Conservation (phyloP, 2,329 filamentous ascomycete genomes). For the Trichoderma arundinaceum region DNA sequence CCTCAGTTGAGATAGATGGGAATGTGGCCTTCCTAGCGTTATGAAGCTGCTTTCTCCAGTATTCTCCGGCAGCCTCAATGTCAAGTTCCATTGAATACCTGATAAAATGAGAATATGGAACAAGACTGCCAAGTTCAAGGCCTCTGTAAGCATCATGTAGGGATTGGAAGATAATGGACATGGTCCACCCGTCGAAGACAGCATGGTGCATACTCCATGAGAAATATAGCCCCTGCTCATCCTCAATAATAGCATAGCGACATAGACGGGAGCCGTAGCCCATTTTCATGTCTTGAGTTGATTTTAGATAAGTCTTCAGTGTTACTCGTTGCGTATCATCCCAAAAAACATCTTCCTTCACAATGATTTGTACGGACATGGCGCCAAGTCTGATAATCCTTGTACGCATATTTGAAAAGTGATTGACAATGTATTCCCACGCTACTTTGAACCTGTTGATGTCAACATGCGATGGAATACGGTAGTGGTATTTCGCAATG, state of each 20-base stretch:
- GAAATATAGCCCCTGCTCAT: background rate
- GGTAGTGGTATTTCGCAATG: background rate
- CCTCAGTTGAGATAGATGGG: background rate
- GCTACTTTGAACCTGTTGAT: background rate
- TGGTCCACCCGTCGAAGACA: background rate
- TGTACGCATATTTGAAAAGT: background rate
- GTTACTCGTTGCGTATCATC: background rate
- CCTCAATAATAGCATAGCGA: conserved; percentile 1
- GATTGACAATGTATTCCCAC: background rate
- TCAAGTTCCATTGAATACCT: conserved; percentile 13
- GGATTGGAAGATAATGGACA: background rate
- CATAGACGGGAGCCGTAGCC: background rate
- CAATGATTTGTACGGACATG: background rate
- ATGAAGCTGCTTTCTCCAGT: background rate
- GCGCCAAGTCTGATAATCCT: background rate
- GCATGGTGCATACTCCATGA: conserved; percentile 1
- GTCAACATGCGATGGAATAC: background rate
- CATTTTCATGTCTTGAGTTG: background rate
- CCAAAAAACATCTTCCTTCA: background rate
- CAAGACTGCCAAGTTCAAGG: background rate
- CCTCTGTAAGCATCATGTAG: background rate
- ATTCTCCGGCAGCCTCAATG: background rate
- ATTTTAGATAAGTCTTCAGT: background rate
- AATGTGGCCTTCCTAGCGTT: conserved; percentile 6
- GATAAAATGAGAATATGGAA: background rate